Evolutionary conservation across 805 yeast genomes (phyloP), one percentile per base, ranked within the genome.

Genomic region (Candida anglica): DNA sequence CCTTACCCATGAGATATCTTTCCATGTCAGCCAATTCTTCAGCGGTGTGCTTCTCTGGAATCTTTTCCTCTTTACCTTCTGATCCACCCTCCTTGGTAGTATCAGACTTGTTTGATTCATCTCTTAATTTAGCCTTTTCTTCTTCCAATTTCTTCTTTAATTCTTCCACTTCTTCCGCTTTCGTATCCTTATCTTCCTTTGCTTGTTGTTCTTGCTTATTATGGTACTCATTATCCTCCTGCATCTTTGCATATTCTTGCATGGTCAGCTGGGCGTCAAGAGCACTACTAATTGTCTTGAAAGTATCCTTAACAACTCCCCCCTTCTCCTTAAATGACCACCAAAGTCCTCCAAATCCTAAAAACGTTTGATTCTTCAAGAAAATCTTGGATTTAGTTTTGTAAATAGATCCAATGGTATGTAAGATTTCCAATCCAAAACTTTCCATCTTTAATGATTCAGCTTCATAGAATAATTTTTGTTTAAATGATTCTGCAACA

Each of bases 361-460:
- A 66, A 28, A 75, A 66, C 1, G 71, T 63, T 46, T 80, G 87
- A 6, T 82, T 73, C 45, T 81, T 82, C 26, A 84, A 56, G 41
- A 73, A 81, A 14, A 82, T 74, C 38, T 72, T 71, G 18, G 79
- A 81, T 52, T 83, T 81, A 47, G 80, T 71, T 40, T 69, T 63
- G 52, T 85, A 85, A 2, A 81, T 75, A 33, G 75, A 70, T 16
- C 93, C 94, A 35, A 85, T 73, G 0, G 86, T 73, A 46, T 85
- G 93, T 30, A 86, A 69, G 22, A 85, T 82, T 50, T 85, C 88
- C 20, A 83, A 58, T n/a, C 94, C 94, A 58, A 85, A 85, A 15
- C 91, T 82, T 56, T 85, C 93, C 77, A 81, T 75, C 47, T 83
- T 84, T 43, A 85, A 66, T 19, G 79, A 66, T 52, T 89, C 93